Percentiles rank a stretch among this genome's conserved stretches.
Conservation (phyloP, 768 basidiomycete genomes). For the Clitopilus hobsonii region DNA sequence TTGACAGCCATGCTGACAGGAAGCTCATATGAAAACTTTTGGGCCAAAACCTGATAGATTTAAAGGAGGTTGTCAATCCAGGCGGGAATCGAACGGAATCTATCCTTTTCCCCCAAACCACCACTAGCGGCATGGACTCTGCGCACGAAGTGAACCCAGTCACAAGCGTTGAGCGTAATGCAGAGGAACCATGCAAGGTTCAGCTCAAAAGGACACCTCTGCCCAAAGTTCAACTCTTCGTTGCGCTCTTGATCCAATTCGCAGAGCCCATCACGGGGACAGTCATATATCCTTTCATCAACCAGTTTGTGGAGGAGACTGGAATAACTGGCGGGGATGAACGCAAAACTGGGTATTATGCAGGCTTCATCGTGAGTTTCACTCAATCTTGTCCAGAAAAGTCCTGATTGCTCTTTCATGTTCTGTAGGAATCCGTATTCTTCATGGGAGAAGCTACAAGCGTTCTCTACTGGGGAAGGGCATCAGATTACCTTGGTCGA, state of each 20-base stretch:
- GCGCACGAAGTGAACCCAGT: neutral
- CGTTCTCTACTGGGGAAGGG: conserved; percentile 40
- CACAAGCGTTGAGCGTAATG: neutral
- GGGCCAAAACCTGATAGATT: too few species aligned
- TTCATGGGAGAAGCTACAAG: conserved; percentile 38
- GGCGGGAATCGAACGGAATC: neutral
- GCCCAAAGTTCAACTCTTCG: conserved; percentile 34
- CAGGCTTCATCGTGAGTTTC: conserved; percentile 37
- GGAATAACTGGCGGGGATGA: conserved; percentile 41
- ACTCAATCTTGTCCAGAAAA: conserved; percentile 10
- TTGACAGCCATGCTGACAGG: too few species aligned
- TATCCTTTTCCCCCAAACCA: neutral
- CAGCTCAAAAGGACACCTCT: conserved; percentile 27
- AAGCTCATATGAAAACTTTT: neutral
- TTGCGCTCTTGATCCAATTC: conserved; percentile 34
- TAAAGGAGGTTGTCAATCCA: too few species aligned
- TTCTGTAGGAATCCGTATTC: conserved; percentile 39
- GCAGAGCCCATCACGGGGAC: conserved; percentile 39
- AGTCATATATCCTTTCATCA: conserved; percentile 44
- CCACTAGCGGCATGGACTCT: neutral
- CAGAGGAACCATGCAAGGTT: neutral
- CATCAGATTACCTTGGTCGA: conserved; percentile 39
- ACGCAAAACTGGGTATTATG: conserved; percentile 41
- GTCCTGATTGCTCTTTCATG: conserved; percentile 25
- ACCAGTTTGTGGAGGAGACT: conserved; percentile 39